Conservation (phyloP, 1,139 yeast species). For the Tardiomyces depauwii region DNA sequence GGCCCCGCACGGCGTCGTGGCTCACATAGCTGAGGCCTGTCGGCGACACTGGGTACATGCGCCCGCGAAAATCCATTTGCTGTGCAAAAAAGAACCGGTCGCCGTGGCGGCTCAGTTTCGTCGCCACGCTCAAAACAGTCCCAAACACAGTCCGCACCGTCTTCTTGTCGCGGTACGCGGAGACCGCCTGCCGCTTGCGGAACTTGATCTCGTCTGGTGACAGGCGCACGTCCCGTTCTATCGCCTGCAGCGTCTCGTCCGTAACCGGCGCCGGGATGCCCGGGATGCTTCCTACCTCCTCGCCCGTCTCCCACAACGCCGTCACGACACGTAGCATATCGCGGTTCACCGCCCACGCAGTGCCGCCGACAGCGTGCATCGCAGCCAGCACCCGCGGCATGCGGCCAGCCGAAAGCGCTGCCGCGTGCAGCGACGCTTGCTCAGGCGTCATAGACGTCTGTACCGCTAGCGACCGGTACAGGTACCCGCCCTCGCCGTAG, state of each 20-base stretch:
- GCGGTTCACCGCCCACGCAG: constrained; percentile 82
- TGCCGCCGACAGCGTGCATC: constrained; percentile 67
- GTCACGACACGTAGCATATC: constrained; percentile 53
- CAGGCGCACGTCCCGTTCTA: constrained; percentile 37
- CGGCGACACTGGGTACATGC: constrained; percentile 70
- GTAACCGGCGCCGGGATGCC: constrained; percentile 29
- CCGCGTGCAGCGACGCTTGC: constrained; percentile 66
- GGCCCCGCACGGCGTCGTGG: constrained; percentile 50
- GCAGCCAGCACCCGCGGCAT: constrained; percentile 58
- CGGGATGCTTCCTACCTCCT: constrained; percentile 66
- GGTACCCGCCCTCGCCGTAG: constrained; percentile 66
- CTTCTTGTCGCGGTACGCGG: constrained; percentile 64
- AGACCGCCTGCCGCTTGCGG: constrained; percentile 43
- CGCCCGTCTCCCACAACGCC: constrained; percentile 68
- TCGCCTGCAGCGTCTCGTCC: constrained; percentile 44
- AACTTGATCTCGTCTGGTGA: constrained; percentile 31
- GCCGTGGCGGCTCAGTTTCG: constrained; percentile 43
- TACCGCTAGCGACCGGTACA: constrained; percentile 44
- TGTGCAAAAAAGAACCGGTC: constrained; percentile 77
- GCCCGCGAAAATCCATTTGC: constrained; percentile 74
- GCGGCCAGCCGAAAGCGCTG: constrained; percentile 57
- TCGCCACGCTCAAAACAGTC: constrained; percentile 68
- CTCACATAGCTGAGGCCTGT: constrained; percentile 50
- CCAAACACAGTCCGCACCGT: constrained; percentile 31
- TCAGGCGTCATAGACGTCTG: constrained; percentile 67